phyloP scores from a whole-genome alignment of 352 stramenopile genomes.

The Peronospora farinosa region DNA sequence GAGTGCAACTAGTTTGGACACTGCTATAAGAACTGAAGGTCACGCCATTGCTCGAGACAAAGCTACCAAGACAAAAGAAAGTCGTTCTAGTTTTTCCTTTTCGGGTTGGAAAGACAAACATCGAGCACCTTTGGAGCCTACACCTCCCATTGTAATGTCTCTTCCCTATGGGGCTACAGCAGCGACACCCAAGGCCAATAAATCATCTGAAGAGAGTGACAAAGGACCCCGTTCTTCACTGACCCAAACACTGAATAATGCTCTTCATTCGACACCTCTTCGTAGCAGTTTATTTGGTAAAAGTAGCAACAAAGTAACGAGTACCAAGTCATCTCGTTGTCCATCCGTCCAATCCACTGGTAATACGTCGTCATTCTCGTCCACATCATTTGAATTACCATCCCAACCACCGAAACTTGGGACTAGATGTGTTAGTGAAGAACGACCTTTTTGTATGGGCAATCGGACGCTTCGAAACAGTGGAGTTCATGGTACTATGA shows the following conservation, averaged over 20 bases:
- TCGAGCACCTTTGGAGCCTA: conserved; percentile 23
- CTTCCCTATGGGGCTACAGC: conserved; percentile 33
- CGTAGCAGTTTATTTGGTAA: conserved; percentile 24
- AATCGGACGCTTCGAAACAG: conserved; percentile 21
- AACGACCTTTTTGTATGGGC: conserved; percentile 12
- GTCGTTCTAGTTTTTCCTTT: conserved; percentile 50
- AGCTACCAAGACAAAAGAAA: conserved; percentile 16
- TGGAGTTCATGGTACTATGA: conserved; percentile 23
- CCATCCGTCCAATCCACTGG: neutral
- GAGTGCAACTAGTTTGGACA: conserved; percentile 18
- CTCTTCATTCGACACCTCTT: conserved; percentile 19
- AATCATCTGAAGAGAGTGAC: conserved; percentile 13
- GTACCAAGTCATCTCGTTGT: conserved; percentile 5
- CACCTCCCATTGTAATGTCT: conserved; percentile 32
- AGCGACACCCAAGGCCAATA: conserved; percentile 28
- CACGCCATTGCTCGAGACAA: conserved; percentile 27
- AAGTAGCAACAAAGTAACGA: conserved; percentile 11
- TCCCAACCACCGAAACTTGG: conserved; percentile 28
- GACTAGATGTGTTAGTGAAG: conserved; percentile 19
- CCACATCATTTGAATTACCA: conserved; percentile 19
- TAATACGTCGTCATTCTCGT: conserved; percentile 19
- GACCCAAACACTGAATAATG: conserved; percentile 24
- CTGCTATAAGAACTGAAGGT: conserved; percentile 32
- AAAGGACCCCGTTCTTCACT: conserved; percentile 18
- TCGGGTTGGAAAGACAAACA: conserved; percentile 46